Conservation (phyloP, 345 rosid genomes). For the Eucalyptus pauciflora region DNA sequence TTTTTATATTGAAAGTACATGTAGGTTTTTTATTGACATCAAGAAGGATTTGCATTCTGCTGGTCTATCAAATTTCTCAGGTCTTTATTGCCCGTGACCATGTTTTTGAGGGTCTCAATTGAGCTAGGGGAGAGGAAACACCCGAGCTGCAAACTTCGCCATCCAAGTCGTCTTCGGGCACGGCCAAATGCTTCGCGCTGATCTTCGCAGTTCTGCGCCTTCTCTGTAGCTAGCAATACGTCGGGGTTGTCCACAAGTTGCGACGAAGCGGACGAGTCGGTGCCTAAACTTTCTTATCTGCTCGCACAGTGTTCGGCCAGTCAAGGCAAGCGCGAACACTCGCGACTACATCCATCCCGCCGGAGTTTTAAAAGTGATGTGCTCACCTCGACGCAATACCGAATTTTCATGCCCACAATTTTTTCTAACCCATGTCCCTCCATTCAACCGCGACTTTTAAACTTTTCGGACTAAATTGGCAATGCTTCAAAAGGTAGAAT, state of each 20-base stretch:
- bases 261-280: not conserved
- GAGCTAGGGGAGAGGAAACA: slow-evolving; percentile 2
- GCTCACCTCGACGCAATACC: too few relatives aligned
- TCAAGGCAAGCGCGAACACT: not conserved
- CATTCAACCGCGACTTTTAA: too few relatives aligned
- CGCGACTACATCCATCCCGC: not conserved
- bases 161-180: not conserved
- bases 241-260: not conserved
- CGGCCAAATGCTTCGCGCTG: not conserved
- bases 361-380: too few relatives aligned
- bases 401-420: too few relatives aligned
- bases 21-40: not conserved
- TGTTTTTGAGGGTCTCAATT: not conserved
- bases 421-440: too few relatives aligned
- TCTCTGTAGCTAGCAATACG: not conserved
- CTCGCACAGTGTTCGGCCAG: slow-evolving; percentile 2
- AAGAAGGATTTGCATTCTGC: not conserved
- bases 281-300: not conserved
- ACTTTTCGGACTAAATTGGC: too few relatives aligned
- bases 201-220: not conserved
- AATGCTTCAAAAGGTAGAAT: too few relatives aligned
- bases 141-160: not conserved
- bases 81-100: too few relatives aligned
- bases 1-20: too few relatives aligned
- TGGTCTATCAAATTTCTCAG: not conserved